Evolutionary conservation across 345 rosid species (phyloP).

Genomic region (Eucalyptus pauciflora): DNA sequence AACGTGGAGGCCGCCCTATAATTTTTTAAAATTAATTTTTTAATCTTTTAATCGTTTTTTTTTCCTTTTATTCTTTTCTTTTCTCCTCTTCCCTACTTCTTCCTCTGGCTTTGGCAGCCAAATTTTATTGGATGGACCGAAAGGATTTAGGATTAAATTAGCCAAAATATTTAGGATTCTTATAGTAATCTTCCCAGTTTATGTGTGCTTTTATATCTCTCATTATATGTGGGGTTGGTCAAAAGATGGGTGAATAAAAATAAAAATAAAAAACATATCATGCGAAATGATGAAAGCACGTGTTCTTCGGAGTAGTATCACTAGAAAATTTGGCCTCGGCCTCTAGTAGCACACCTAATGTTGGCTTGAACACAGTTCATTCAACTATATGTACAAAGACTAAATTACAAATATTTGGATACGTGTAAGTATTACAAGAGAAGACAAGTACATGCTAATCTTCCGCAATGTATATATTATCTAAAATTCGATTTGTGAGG

Average conservation of each 20-base stretch:
- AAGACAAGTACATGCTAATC: background rate
- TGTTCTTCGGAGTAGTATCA: too few relatives aligned
- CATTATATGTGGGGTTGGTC: background rate
- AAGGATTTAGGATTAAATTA: too few relatives aligned
- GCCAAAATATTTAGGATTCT: too few relatives aligned
- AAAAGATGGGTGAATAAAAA: background rate
- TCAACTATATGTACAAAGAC: background rate
- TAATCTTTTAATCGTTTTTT: too few relatives aligned
- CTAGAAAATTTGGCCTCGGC: background rate
- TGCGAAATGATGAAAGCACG: too few relatives aligned
- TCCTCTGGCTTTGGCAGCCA: rapidly evolving
- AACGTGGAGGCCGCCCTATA: rapidly evolving
- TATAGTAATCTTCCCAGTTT: rapidly evolving
- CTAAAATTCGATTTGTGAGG: background rate
- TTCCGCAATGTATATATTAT: background rate
- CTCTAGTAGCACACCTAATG: background rate
- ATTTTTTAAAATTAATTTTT: too few relatives aligned
- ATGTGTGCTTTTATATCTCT: background rate
- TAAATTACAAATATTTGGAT: background rate
- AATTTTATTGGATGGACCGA: too few relatives aligned
- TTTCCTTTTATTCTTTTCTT: too few relatives aligned
- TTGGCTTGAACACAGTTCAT: background rate
- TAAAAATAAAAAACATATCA: background rate
- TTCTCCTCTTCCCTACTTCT: too few relatives aligned
- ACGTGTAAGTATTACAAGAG: background rate